phyloP scores from a whole-genome alignment of 2,329 filamentous ascomycete genomes.

The Penicillium palitans region DNA sequence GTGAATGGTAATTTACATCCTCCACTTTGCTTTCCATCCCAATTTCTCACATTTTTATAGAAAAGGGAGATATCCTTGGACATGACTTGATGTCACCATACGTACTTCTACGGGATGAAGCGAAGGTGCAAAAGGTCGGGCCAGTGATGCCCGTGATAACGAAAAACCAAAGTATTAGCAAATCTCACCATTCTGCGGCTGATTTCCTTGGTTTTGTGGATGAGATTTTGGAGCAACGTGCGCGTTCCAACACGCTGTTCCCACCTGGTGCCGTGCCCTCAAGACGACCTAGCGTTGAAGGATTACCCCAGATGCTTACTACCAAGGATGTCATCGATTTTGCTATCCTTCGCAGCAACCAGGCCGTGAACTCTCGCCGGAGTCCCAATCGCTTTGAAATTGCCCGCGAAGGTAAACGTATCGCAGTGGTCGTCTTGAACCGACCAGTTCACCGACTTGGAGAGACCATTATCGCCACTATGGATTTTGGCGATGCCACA shows the following conservation, averaged over 20 bases:
- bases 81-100: constrained; percentile 96
- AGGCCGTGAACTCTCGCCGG: constrained; percentile 66
- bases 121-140: constrained; percentile 61
- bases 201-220: constrained; percentile 78
- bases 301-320: constrained; percentile 54
- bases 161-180: constrained; percentile 44
- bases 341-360: constrained; percentile 80
- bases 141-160: constrained; percentile 34
- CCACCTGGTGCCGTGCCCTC: constrained; percentile 74
- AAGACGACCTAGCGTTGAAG: constrained; percentile 54
- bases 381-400: constrained; percentile 96
- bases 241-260: constrained; percentile 54
- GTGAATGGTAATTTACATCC: constrained; percentile 65
- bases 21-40: not conserved
- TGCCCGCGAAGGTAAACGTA: constrained; percentile 83
- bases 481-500: constrained; percentile 78
- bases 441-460: constrained; percentile 86
- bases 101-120: constrained; percentile 81
- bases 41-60: constrained; percentile 37
- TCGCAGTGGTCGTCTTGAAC: constrained; percentile 85
- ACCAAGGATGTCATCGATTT: constrained; percentile 87
- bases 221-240: constrained; percentile 62
- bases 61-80: constrained; percentile 79
- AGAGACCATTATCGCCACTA: constrained; percentile 77
- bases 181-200: constrained; percentile 50